Conservation (phyloP, 2,329 filamentous ascomycete genomes). For the Pestalotiopsis sp. region DNA sequence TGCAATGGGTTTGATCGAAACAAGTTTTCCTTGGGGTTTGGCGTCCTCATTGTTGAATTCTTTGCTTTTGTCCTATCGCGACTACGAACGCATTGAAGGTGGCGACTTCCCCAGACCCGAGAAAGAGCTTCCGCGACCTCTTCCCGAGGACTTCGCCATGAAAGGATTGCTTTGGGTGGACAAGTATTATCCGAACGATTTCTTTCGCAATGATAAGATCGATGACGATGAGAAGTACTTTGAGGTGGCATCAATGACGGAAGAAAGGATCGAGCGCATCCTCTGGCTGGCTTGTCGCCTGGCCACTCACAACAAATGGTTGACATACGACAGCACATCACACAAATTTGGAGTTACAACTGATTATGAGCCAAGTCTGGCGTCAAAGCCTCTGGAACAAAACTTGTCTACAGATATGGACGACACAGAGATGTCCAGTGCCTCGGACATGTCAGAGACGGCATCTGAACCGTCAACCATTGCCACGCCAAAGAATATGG, state of each 20-base stretch:
- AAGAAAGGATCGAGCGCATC: conserved; percentile 60
- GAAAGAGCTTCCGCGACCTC: conserved; percentile 50
- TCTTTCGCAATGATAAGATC: conserved; percentile 60
- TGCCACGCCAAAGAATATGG: too few relatives aligned
- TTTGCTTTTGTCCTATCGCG: conserved; percentile 31
- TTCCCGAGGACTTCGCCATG: conserved; percentile 72
- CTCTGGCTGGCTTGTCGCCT: conserved; percentile 59
- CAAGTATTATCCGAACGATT: conserved; percentile 58
- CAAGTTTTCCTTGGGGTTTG: conserved; percentile 54
- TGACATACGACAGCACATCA: conserved; percentile 53
- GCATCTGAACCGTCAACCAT: too few relatives aligned
- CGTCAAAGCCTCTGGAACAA: too few relatives aligned
- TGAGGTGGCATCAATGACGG: conserved; percentile 60
- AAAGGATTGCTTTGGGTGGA: conserved; percentile 64
- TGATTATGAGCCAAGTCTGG: conserved; percentile 43
- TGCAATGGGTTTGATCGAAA: conserved; percentile 47
- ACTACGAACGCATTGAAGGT: conserved; percentile 39
- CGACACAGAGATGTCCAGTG: too few relatives aligned
- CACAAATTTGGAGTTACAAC: conserved; percentile 33
- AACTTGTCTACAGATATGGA: too few relatives aligned
- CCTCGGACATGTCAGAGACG: too few relatives aligned
- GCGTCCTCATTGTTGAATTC: conserved; percentile 45
- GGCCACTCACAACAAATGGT: conserved; percentile 42
- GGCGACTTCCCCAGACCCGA: conserved; percentile 50
- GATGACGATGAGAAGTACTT: conserved; percentile 71